Evolutionary conservation across 202 grass and related monocot species (phyloP), one percentile per base, ranked within the genome.

Genomic region (Alloteropsis angusta): DNA sequence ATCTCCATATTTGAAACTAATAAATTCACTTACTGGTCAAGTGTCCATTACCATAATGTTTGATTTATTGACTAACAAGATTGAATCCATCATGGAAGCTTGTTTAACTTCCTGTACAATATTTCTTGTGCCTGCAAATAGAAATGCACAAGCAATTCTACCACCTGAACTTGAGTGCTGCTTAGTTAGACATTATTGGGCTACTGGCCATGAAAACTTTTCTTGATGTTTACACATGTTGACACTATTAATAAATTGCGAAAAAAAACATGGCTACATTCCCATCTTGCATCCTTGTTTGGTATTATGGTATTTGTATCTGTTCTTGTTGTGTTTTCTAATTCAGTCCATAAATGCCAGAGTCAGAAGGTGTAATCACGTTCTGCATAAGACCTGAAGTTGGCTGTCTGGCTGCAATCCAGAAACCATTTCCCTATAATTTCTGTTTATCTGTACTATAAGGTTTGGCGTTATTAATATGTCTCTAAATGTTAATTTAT

Each of bases 21-120:
- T 16, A 59, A 58, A 67, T 22, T 22, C 75, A 38, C 13, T 61
- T 70, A 11, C 50, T 61, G 18, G 38, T 70, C 28, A 22, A 6
- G 6, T 65, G 41, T 66, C 7, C 28, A 48, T 25, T 64, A 16
- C 26, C 28, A 36, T 60, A 68, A 60, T 49, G 21, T 67, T 77
- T 48, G 17, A 68, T 56, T 55, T 60, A 71, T 57, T 69, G 19
- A 71, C 54, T 80, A 60, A 13, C 28, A 81, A 61, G 28, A 60
- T 69, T 41, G 16, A 35, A 69, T 58, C 36, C n/a, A 12, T 16
- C 53, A 26, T 21, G 62, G 53, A 30, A 68, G 59, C 34, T 68
- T 75, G 25, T 83, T 66, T 41, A 57, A 63, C 25, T 65, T 66
- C 48, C 48, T 46, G 71, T 57, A 45, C 15, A 36, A 56, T 9